These are phyloP conservation scores for Cyclocybe cylindracea DNA, from an alignment of 768 basidiomycete species.

Conservation along the genomic window DNA sequence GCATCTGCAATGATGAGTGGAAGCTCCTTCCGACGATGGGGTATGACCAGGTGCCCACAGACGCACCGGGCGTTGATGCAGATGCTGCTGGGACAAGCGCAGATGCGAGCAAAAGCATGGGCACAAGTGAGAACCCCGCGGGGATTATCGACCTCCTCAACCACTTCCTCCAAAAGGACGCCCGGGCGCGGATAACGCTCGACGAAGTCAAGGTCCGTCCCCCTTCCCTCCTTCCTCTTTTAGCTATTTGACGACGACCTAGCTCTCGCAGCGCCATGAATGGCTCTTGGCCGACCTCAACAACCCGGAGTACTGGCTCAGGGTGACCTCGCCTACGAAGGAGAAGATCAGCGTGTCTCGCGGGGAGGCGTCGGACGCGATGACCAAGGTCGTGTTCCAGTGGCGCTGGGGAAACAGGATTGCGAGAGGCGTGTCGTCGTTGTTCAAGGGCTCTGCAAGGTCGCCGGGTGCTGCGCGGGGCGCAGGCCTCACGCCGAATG, in stretches of 20 bases:
- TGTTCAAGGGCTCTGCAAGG: constrained; percentile 41
- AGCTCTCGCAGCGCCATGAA: constrained; percentile 43
- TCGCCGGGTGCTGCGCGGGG: too few relatives aligned
- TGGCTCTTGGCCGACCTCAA: constrained; percentile 74
- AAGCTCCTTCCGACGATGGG: constrained; percentile 70
- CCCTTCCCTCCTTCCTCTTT: constrained; percentile 13
- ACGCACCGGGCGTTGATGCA: constrained; percentile 46
- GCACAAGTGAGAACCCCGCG: too few relatives aligned
- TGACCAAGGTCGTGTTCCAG: constrained; percentile 64
- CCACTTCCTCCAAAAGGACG: constrained; percentile 80
- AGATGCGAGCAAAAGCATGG: too few relatives aligned
- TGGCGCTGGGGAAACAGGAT: constrained; percentile 55
- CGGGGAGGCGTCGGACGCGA: constrained; percentile 76
- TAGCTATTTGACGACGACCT: constrained; percentile 5
- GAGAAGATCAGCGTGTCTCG: constrained; percentile 57
- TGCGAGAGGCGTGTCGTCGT: constrained; percentile 45
- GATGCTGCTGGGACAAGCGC: constrained; percentile 47
- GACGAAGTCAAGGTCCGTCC: constrained; percentile 73
- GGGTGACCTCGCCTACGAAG: constrained; percentile 33
- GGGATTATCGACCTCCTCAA: constrained; percentile 70
- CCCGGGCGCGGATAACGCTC: constrained; percentile 70
- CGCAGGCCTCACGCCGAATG: background rate
- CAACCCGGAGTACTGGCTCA: constrained; percentile 71
- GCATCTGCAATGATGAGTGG: constrained; percentile 81
- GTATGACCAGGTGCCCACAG: constrained; percentile 61